Evolutionary conservation across 1,284 basidiomycete genomes (phyloP).

Genomic region (Calocybe gambosa): DNA sequence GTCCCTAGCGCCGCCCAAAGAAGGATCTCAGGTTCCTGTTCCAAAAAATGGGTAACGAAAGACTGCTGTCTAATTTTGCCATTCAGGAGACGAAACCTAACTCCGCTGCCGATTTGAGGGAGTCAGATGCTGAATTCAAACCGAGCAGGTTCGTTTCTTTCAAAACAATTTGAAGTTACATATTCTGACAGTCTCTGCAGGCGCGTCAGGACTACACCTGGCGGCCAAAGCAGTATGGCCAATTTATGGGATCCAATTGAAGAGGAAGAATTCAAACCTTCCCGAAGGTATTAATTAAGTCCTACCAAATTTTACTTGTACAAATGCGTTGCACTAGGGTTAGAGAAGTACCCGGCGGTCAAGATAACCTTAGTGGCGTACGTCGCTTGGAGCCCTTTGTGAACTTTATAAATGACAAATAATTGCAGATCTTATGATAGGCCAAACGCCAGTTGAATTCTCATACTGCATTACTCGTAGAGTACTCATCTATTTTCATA

Average conservation of each 20-base stretch:
- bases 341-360: conserved; percentile 55
- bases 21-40: conserved; percentile 4
- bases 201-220: conserved; percentile 48
- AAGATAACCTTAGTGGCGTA: conserved; percentile 53
- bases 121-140: conserved; percentile 29
- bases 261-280: conserved; percentile 50
- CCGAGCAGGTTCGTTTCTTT: conserved; percentile 38
- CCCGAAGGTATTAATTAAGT: conserved; percentile 45
- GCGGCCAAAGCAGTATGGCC: conserved; percentile 41
- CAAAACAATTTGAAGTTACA: neutral
- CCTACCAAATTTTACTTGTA: neutral
- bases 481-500: too few relatives aligned
- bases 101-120: conserved; percentile 13
- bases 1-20: conserved; percentile 33
- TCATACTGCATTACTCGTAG: too few relatives aligned
- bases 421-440: neutral
- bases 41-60: neutral
- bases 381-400: conserved; percentile 18
- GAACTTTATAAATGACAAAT: neutral
- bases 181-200: conserved; percentile 22
- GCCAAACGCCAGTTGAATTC: neutral
- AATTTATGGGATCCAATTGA: conserved; percentile 43
- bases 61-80: neutral
- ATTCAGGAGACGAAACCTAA: neutral
- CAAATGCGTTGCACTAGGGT: conserved; percentile 40